phyloP scores from a whole-genome alignment of 768 basidiomycete genomes.

The Gymnopilus junonius region DNA sequence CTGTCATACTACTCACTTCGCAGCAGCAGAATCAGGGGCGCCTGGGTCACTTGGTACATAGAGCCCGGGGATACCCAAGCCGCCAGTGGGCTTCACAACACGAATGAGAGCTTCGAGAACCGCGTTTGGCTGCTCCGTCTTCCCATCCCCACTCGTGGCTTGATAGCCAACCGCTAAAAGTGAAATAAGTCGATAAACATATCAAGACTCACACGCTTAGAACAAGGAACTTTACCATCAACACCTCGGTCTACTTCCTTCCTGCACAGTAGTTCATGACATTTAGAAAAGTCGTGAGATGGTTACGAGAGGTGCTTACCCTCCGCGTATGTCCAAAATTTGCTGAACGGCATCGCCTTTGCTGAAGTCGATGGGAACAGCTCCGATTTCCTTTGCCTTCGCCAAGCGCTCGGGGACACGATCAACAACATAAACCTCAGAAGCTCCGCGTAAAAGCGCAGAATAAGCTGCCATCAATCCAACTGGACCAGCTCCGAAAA shows the following conservation, averaged over 20 bases:
- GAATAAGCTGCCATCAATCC: conserved; percentile 66
- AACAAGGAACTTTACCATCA: conserved; percentile 37
- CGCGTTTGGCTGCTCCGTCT: conserved; percentile 59
- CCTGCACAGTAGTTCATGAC: conserved; percentile 24
- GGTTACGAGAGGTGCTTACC: conserved; percentile 32
- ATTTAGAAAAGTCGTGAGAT: background rate
- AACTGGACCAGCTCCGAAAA: conserved; percentile 58
- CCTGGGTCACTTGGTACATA: conserved; percentile 63
- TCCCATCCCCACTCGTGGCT: conserved; percentile 55
- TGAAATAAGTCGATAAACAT: background rate
- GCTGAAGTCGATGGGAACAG: conserved; percentile 52
- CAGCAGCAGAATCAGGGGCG: conserved; percentile 54
- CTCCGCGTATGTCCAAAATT: conserved; percentile 47
- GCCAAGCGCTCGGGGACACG: conserved; percentile 56
- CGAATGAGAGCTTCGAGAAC: conserved; percentile 54
- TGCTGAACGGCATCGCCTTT: conserved; percentile 52
- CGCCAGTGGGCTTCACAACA: conserved; percentile 58
- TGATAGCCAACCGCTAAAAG: conserved; percentile 55
- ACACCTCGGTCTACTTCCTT: conserved; percentile 56
- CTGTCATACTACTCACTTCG: conserved; percentile 39
- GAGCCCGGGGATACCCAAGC: conserved; percentile 60
- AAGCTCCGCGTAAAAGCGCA: conserved; percentile 53
- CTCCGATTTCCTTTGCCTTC: conserved; percentile 58
- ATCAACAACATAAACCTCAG: conserved; percentile 59
- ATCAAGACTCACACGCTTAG: background rate